These are phyloP conservation scores for Cyclospora cayetanensis DNA, from an alignment of 169 alveolate genomes.

Conservation along the genomic window DNA sequence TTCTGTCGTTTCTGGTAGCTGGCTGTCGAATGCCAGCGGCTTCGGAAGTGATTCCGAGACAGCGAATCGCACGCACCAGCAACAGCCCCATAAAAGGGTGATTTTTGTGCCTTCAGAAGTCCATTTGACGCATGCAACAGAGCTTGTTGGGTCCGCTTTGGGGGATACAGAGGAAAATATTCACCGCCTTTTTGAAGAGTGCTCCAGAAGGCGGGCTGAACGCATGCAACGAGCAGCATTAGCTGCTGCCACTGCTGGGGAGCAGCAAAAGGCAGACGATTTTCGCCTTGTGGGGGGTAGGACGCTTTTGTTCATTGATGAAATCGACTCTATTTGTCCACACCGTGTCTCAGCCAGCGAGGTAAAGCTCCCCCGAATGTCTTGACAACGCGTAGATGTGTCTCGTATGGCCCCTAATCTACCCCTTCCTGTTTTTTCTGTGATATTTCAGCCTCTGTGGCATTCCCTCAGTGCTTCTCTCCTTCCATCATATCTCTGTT, in stretches of 20 bases:
- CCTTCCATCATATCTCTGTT: not conserved
- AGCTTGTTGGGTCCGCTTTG: conserved; percentile 20
- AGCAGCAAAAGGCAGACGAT: not conserved
- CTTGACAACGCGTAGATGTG: not conserved
- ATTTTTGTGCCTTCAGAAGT: conserved; percentile 25
- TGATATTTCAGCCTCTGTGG: not conserved
- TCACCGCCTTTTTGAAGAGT: conserved; percentile 9
- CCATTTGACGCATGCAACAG: conserved; percentile 54
- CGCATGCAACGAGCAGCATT: not conserved
- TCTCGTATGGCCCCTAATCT: not conserved
- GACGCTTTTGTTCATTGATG: conserved; percentile 73
- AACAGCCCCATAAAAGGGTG: not conserved
- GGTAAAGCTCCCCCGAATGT: too few relatives aligned
- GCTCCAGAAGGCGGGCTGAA: not conserved
- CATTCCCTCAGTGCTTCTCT: not conserved
- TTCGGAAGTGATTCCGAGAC: too few relatives aligned
- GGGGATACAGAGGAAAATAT: conserved; percentile 63
- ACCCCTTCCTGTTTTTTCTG: not conserved
- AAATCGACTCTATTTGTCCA: conserved; percentile 78
- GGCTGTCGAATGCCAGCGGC: too few relatives aligned
- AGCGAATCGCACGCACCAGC: too few relatives aligned
- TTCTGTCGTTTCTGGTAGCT: not conserved
- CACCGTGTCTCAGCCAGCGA: conserved; percentile 72
- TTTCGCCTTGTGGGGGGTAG: conserved; percentile 27
- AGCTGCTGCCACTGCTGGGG: not conserved